A percentile compares a stretch with the other conserved stretches of the same genome.
Evolutionary conservation across 176 grass and related monocot genomes (phyloP).

Genomic region (Neostapfia colusana): DNA sequence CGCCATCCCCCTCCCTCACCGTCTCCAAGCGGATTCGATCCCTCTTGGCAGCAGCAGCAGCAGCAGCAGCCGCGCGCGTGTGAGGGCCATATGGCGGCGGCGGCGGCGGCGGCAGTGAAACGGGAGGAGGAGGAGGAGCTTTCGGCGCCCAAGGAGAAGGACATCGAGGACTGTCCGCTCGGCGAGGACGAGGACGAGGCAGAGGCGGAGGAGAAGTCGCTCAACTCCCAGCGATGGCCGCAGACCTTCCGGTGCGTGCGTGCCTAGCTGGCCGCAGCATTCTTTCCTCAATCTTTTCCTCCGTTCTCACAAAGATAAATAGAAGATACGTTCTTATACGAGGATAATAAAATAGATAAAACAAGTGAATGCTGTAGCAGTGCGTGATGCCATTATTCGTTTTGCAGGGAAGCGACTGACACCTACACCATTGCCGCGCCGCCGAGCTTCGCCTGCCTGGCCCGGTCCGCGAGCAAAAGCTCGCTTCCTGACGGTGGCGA

Average conservation of each 20-base stretch:
- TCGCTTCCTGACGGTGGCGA: conserved; percentile 13
- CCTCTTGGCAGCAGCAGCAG: too few species aligned
- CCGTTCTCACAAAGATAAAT: neutral
- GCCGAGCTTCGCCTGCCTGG: conserved; percentile 57
- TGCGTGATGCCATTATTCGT: neutral
- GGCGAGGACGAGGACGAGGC: conserved; percentile 24
- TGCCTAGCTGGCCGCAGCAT: too few species aligned
- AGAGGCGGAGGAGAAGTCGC: conserved; percentile 20
- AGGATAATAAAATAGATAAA: neutral
- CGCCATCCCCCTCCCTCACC: neutral
- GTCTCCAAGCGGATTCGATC: conserved; percentile 5
- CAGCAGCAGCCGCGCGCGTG: neutral
- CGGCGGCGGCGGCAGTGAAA: conserved; percentile 19
- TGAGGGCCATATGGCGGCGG: neutral
- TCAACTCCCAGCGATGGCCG: conserved; percentile 62
- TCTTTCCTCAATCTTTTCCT: neutral
- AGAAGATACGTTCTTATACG: neutral
- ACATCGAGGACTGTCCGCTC: conserved; percentile 43
- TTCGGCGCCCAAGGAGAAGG: conserved; percentile 46
- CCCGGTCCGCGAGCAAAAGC: neutral
- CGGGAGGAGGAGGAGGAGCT: conserved; percentile 12
- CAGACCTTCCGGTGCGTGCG: conserved; percentile 65
- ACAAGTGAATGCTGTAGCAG: too few species aligned
- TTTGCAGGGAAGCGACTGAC: conserved; percentile 72
- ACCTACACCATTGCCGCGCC: conserved; percentile 75